Conservation (phyloP, 2,329 filamentous ascomycete genomes). For the Alternaria consortialis region DNA sequence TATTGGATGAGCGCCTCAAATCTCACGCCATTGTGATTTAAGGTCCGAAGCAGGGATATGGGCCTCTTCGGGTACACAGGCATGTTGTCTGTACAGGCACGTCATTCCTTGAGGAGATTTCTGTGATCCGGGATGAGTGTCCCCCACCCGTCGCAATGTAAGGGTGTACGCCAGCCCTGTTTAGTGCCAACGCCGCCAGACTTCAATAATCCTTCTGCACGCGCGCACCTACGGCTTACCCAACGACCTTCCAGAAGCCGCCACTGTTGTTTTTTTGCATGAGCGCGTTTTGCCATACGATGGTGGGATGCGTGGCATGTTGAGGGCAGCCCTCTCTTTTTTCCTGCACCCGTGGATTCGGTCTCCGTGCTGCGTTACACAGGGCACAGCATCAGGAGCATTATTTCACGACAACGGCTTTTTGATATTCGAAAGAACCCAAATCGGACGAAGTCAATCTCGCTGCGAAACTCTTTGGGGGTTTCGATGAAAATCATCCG, state of each 20-base stretch:
- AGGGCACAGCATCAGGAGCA: slow-evolving; percentile 19
- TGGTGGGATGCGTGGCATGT: slow-evolving; percentile 1
- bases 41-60: slow-evolving; percentile 24
- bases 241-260: slow-evolving; percentile 41
- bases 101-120: slow-evolving; percentile 43
- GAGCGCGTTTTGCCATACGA: slow-evolving; percentile 18
- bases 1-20: slow-evolving; percentile 25
- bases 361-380: slow-evolving; percentile 18
- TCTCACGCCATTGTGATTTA: slow-evolving; percentile 12
- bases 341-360: not conserved
- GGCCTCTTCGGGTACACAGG: slow-evolving; percentile 27
- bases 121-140: slow-evolving; percentile 27
- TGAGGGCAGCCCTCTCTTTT: slow-evolving; percentile 1
- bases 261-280: slow-evolving; percentile 32
- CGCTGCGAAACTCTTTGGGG: slow-evolving; percentile 22
- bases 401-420: slow-evolving; percentile 32
- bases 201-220: slow-evolving; percentile 27
- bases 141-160: slow-evolving; percentile 21
- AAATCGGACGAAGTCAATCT: slow-evolving; percentile 26
- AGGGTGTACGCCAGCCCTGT: slow-evolving; percentile 18
- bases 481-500: slow-evolving; percentile 32
- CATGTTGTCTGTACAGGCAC: slow-evolving; percentile 30
- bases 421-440: slow-evolving; percentile 31
- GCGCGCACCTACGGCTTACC: slow-evolving; percentile 23
- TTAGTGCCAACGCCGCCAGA: slow-evolving; percentile 32